phyloP scores from a whole-genome alignment of 1,139 yeast species.

The Kodamaea ohmeri region DNA sequence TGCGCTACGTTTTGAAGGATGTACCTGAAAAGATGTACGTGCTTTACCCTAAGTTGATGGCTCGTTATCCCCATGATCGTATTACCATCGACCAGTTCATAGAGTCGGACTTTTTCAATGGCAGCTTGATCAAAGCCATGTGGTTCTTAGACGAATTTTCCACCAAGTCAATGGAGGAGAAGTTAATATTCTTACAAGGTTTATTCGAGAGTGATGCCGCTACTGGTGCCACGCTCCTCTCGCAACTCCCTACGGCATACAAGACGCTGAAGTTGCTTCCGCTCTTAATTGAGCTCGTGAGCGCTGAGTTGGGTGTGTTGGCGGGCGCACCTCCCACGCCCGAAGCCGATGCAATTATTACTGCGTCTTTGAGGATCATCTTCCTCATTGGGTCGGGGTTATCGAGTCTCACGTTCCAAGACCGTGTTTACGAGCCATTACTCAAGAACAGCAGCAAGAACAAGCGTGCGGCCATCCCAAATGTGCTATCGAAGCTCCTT shows the following conservation, averaged over 20 bases:
- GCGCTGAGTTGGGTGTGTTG: constrained; percentile 32
- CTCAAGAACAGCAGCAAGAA: constrained; percentile 31
- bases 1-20: constrained; percentile 45
- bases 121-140: constrained; percentile 78
- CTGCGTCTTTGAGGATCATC: constrained; percentile 55
- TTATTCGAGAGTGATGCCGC: constrained; percentile 30
- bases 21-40: constrained; percentile 36
- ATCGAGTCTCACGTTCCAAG: constrained; percentile 76
- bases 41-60: constrained; percentile 35
- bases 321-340: constrained; percentile 13
- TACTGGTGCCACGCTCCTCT: constrained; percentile 7
- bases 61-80: constrained; percentile 45
- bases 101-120: constrained; percentile 63
- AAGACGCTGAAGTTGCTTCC: constrained; percentile 76
- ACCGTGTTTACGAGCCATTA: constrained; percentile 49
- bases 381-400: constrained; percentile 63
- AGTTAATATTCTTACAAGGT: constrained; percentile 65
- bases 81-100: constrained; percentile 50
- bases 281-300: constrained; percentile 49
- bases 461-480: constrained; percentile 31
- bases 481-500: constrained; percentile 40
- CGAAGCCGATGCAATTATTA: constrained; percentile 40
- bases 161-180: constrained; percentile 69
- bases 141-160: constrained; percentile 82
- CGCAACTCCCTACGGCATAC: constrained; percentile 67